Base-by-base conservation (phyloP, 805 yeast species). In the Priceomyces melissophilus region DNA sequence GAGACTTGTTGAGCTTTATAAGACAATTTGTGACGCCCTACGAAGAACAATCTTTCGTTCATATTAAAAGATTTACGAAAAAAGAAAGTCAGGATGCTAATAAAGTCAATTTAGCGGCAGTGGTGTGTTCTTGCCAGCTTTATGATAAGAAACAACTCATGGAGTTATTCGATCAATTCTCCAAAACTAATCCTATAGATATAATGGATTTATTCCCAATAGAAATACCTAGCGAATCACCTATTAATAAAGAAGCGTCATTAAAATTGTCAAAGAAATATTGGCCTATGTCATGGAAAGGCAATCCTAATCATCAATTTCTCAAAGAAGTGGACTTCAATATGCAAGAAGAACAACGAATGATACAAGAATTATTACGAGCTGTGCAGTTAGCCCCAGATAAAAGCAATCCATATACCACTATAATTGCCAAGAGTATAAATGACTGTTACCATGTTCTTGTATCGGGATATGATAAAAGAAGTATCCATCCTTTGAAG, bases 201-300 rank as follows among this genome's bases (percentile, higher is more conserved):
- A 41, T 41, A 10, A 16, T 42, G 7, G 33, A 38, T 23, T 37
- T 58, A 29, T 49, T 45, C 39, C 35, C 47, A 17, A 44, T 55
- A 2, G 42, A 61, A 3, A 77, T 87, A 1, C 93, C 97, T 0
- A 53, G 53, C 17, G 70, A 69, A 41, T 73, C 76, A n/a, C 95
- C 97, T 0, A 69, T 75, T 4, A 79, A 87, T 3, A 85, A 82
- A 49, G 88, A 82, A n/a, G 59, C 79, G 11, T 75, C 84, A 15
- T 43, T 61, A 1, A 65, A 68, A 32, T 90, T 96, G 96, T 75
- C 89, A 2, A 41, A 60, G 3, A 49, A 65, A 12, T 76, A 74
- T 48, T 91, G 98, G 99, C 98, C 98, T 0, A 64, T 87, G 40
- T 73, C 87, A 30, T 93, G 98, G 98, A 82, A 89, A 50, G 98